Evolutionary conservation across 768 basidiomycete genomes (phyloP), one percentile per base, ranked within the genome.

Genomic region (Epithele typhae): DNA sequence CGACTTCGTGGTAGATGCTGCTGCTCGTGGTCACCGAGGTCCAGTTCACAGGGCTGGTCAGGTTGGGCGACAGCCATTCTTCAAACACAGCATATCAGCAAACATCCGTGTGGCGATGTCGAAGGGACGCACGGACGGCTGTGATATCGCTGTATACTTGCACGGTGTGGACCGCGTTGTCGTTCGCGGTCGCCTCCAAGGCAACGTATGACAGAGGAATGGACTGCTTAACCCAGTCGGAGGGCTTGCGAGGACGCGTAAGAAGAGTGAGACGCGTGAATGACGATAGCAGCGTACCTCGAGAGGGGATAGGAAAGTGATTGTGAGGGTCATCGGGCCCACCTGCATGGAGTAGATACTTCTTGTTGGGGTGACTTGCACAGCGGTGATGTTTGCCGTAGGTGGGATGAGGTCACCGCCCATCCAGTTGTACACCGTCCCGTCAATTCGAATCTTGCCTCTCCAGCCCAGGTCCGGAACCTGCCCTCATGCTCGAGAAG

Each of bases 121-220:
- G 27, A 7, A 30, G 7, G 27, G 14, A 30, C 27, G 27, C 8
- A 30, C 8, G 8, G 27, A 7, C 27, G 27, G 14, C 27, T 30
- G 61, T 69, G 39, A 72, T 63, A 46, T 72, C 71, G 0, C 68
- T 60, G 46, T 71, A 72, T 2, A 72, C 53, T 45, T 71, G 64
- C 6, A 69, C 62, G 10, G 24, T 11, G 46, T 72, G 71, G 9
- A 57, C 18, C 10, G 48, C 48, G 6, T 61, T 64, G 40, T 72
- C 69, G 15, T 55, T 51, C 0, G 69, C 52, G 4, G 22, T 36
- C 7, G 61, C 67, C 8, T 59, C 52, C 3, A 72, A 44, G 8
- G 61, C 52, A 11, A 72, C 30, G 43, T 72, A 72, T 9, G 68
- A 64, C 51, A 71, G 69, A 5, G 71, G 69, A 3, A 72, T 45